phyloP scores from a whole-genome alignment of 2,329 filamentous ascomycete species.

The Colletotrichum simmondsii region DNA sequence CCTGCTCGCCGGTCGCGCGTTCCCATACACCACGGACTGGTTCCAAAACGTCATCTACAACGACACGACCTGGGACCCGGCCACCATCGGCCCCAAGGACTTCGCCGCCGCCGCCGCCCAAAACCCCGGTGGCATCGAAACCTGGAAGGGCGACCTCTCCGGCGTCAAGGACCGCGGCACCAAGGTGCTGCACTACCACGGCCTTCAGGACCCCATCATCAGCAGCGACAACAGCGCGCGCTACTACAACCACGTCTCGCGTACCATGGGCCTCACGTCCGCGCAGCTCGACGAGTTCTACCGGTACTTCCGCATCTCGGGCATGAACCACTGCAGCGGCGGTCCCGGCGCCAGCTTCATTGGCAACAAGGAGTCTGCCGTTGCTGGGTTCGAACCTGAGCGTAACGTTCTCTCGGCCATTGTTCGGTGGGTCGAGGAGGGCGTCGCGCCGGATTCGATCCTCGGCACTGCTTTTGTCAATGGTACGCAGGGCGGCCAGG shows the following conservation, averaged over 20 bases:
- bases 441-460: slow-evolving; percentile 41
- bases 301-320: slow-evolving; percentile 45
- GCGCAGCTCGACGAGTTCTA: slow-evolving; percentile 48
- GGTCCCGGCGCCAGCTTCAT: slow-evolving; percentile 42
- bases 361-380: slow-evolving; percentile 38
- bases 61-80: slow-evolving; percentile 49
- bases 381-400: slow-evolving; percentile 40
- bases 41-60: slow-evolving; percentile 53
- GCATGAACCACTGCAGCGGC: slow-evolving; percentile 45
- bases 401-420: slow-evolving; percentile 44
- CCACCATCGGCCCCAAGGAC: slow-evolving; percentile 49
- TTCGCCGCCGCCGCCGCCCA: slow-evolving; percentile 42
- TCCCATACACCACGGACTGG: slow-evolving; percentile 45
- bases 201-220: slow-evolving; percentile 54
- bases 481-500: slow-evolving; percentile 37
- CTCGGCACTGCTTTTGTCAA: slow-evolving; percentile 47
- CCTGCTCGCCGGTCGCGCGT: slow-evolving; percentile 45
- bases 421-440: slow-evolving; percentile 45
- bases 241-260: slow-evolving; percentile 60
- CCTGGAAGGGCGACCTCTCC: slow-evolving; percentile 52
- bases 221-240: slow-evolving; percentile 55
- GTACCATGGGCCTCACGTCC: slow-evolving; percentile 51
- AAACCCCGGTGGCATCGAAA: slow-evolving; percentile 51
- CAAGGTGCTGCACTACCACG: slow-evolving; percentile 60
- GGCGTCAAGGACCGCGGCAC: slow-evolving; percentile 51